These are phyloP conservation scores for Pleodorina starrii DNA, from an alignment of 139 green algal species.

Conservation along the genomic window DNA sequence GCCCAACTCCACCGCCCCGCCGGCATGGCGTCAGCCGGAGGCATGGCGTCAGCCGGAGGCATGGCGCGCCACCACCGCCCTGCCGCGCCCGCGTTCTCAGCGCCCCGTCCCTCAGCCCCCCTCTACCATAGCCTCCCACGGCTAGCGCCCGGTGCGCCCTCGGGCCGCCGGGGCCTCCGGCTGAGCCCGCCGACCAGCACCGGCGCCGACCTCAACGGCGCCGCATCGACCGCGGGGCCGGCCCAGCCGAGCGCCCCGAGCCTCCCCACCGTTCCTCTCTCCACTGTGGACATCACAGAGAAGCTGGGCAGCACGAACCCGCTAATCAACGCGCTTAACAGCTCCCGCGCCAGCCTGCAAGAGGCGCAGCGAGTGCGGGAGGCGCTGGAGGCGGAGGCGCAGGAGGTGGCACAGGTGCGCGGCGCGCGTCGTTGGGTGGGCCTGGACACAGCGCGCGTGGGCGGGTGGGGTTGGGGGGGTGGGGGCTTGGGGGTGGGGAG, in stretches of 20 bases:
- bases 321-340: slow-evolving; percentile 35
- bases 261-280: not conserved
- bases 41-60: not conserved
- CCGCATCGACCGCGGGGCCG: not conserved
- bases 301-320: slow-evolving; percentile 50
- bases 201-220: not conserved
- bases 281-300: slow-evolving; percentile 39
- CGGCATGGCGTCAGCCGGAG: not conserved
- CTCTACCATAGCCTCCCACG: not conserved
- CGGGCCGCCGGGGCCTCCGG: not conserved
- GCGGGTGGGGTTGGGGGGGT: too few species aligned
- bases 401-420: slow-evolving; percentile 61
- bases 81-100: not conserved
- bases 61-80: not conserved
- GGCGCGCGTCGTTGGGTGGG: too few species aligned
- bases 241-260: not conserved
- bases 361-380: slow-evolving; percentile 61
- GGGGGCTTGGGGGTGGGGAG: too few species aligned
- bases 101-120: not conserved
- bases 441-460: too few species aligned
- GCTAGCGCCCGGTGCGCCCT: not conserved
- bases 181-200: not conserved
- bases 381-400: slow-evolving; percentile 71
- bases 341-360: slow-evolving; percentile 34
- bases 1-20: not conserved